These are phyloP conservation scores for Hyphodiscus sp. DNA, from an alignment of 2,329 filamentous ascomycete species.

Conservation along the genomic window DNA sequence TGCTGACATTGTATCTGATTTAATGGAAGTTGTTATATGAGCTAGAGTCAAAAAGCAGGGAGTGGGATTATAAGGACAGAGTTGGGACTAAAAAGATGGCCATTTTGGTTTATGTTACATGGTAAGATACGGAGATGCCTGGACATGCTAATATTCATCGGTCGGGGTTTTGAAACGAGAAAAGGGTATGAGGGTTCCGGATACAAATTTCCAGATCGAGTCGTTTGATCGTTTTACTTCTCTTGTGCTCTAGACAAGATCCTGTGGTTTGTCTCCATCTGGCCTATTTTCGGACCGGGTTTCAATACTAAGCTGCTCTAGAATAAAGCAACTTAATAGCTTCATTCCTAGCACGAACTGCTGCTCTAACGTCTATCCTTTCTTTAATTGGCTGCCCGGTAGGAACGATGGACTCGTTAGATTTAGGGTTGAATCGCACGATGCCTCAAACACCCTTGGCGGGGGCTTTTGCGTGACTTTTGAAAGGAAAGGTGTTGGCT, in stretches of 20 bases:
- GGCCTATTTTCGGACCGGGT: constrained; percentile 45
- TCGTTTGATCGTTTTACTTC: constrained; percentile 42
- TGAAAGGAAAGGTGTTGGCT: too few relatives aligned
- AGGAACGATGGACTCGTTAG: background rate
- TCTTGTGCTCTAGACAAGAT: constrained; percentile 37
- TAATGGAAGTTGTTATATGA: constrained; percentile 1
- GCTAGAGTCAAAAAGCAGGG: background rate
- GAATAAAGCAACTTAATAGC: constrained; percentile 50
- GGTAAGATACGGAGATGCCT: too few relatives aligned
- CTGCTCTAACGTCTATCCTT: constrained; percentile 46
- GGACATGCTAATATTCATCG: constrained; percentile 32
- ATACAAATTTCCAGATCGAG: constrained; percentile 42
- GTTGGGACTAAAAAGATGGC: constrained; percentile 37
- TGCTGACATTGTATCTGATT: constrained; percentile 22
- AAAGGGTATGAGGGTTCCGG: too few relatives aligned
- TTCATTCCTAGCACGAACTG: constrained; percentile 48
- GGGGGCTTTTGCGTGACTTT: background rate
- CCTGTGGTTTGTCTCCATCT: constrained; percentile 36
- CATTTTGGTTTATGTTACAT: constrained; percentile 40
- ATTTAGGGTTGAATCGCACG: background rate
- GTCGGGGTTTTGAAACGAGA: background rate
- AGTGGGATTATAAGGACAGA: constrained; percentile 17
- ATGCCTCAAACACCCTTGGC: background rate
- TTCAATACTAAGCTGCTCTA: constrained; percentile 51
- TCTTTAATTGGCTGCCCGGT: background rate